phyloP scores from a whole-genome alignment of 257 asterid species.

The Salvia hispanica region DNA sequence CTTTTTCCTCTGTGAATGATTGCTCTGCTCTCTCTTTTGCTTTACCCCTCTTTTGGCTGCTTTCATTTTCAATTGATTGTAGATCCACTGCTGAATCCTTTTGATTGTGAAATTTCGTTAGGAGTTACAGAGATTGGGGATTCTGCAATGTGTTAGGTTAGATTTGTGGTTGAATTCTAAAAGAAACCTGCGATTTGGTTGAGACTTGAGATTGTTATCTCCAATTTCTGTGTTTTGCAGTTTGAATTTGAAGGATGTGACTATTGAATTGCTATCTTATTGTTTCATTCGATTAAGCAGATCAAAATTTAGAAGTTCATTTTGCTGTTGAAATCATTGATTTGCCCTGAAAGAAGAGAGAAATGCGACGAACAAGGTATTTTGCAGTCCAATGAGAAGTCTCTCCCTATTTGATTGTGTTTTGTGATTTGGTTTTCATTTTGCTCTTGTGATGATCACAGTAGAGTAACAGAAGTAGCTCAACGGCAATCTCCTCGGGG shows the following conservation, averaged over 20 bases:
- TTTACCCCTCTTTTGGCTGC: not conserved
- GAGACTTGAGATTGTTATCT: not conserved
- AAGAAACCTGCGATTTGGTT: not conserved
- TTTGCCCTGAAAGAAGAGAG: not conserved
- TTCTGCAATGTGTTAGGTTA: not conserved
- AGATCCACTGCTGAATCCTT: slow-evolving; percentile 7
- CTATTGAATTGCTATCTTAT: not conserved
- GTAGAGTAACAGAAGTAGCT: slow-evolving; percentile 33
- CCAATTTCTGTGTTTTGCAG: not conserved
- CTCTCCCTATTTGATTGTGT: not conserved
- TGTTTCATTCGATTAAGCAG: slow-evolving; percentile 17
- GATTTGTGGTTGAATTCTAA: not conserved
- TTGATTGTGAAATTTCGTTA: not conserved
- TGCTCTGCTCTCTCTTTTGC: not conserved
- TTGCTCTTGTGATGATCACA: not conserved
- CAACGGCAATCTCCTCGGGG: slow-evolving; percentile 37
- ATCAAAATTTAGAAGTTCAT: not conserved
- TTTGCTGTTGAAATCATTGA: not conserved
- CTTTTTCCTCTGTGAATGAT: not conserved
- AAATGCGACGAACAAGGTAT: slow-evolving; percentile 42
- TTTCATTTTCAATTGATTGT: not conserved
- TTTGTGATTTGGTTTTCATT: not conserved
- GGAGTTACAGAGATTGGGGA: not conserved
- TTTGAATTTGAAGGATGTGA: no score
- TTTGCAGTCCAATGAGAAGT: not conserved